A percentile compares a stretch with the other conserved stretches of the same genome.
phyloP scores from a whole-genome alignment of 495 filamentous ascomycete genomes.

The Neurospora tetrasperma region DNA sequence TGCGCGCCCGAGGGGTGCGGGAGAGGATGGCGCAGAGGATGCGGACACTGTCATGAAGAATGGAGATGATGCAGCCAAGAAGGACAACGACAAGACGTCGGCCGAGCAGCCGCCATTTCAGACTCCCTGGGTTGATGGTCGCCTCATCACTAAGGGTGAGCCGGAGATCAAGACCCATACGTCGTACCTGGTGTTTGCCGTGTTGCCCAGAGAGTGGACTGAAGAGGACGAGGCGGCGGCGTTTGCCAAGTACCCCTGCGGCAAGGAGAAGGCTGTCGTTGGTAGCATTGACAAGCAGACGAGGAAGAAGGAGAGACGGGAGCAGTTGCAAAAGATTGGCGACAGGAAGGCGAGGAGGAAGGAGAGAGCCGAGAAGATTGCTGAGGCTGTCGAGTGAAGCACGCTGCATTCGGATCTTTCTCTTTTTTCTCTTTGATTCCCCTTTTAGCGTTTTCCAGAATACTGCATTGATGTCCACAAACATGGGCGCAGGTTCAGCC shows the following conservation, averaged over 20 bases:
- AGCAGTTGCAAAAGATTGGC: constrained; percentile 23
- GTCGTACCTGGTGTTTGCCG: constrained; percentile 86
- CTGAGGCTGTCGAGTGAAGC: constrained; percentile 1
- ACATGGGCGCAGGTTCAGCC: not conserved
- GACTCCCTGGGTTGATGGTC: constrained; percentile 48
- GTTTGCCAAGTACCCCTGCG: constrained; percentile 48
- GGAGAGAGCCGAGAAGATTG: constrained; percentile 19
- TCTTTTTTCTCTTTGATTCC: not conserved
- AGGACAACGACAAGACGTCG: not conserved
- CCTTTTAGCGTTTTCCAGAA: not conserved
- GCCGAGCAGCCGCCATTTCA: not conserved
- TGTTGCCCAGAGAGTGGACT: constrained; percentile 75
- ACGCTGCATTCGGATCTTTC: not conserved
- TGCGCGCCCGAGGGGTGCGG: constrained; percentile 11
- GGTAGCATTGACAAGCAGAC: constrained; percentile 43
- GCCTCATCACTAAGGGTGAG: constrained; percentile 68
- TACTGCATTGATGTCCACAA: not conserved
- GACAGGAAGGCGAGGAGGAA: constrained; percentile 20
- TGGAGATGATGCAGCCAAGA: constrained; percentile 21
- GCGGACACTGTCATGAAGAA: constrained; percentile 14
- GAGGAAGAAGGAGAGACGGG: constrained; percentile 37
- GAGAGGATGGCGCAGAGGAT: constrained; percentile 19
- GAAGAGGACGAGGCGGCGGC: constrained; percentile 71
- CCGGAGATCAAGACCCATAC: constrained; percentile 90
- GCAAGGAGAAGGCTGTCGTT: constrained; percentile 31